A percentile compares a stretch with the other conserved stretches of the same genome.
Conservation (phyloP, 352 stramenopile genomes). For the Globisporangium radiosum region DNA sequence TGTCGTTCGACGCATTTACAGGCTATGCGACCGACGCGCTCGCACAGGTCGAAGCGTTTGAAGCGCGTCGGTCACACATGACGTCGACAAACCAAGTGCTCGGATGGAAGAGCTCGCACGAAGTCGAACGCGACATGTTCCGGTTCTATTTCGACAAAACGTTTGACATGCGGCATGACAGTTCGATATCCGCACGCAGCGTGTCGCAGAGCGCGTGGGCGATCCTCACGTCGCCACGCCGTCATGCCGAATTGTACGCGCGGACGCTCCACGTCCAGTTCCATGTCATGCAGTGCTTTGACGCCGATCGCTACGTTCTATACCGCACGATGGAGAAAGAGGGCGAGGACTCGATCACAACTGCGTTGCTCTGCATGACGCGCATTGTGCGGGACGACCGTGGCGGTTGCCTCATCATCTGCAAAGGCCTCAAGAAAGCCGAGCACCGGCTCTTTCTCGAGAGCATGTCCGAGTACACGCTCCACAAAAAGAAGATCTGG, state of each 20-base stretch:
- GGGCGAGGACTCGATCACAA: slow-evolving; percentile 50
- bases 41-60: slow-evolving; percentile 30
- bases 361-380: slow-evolving; percentile 49
- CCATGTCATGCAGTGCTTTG: slow-evolving; percentile 51
- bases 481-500: slow-evolving; percentile 51
- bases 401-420: slow-evolving; percentile 40
- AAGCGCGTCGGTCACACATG: slow-evolving; percentile 37
- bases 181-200: slow-evolving; percentile 11
- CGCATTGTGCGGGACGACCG: slow-evolving; percentile 31
- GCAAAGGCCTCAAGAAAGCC: slow-evolving; percentile 41
- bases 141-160: slow-evolving; percentile 53
- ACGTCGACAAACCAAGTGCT: slow-evolving; percentile 41
- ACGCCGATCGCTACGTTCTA: slow-evolving; percentile 43
- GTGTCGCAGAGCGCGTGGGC: slow-evolving; percentile 34
- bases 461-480: slow-evolving; percentile 32
- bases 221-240: slow-evolving; percentile 33
- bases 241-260: slow-evolving; percentile 45
- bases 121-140: slow-evolving; percentile 40
- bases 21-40: slow-evolving; percentile 37
- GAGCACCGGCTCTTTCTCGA: slow-evolving; percentile 43
- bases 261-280: slow-evolving; percentile 44
- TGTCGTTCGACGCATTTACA: slow-evolving; percentile 42
- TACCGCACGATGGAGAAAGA: slow-evolving; percentile 58
- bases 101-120: slow-evolving; percentile 42
- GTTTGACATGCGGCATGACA: slow-evolving; percentile 18